Evolutionary conservation across 2,329 filamentous ascomycete genomes (phyloP), one percentile per base, ranked within the genome.

Genomic region (Kalaharituber pfeilii): DNA sequence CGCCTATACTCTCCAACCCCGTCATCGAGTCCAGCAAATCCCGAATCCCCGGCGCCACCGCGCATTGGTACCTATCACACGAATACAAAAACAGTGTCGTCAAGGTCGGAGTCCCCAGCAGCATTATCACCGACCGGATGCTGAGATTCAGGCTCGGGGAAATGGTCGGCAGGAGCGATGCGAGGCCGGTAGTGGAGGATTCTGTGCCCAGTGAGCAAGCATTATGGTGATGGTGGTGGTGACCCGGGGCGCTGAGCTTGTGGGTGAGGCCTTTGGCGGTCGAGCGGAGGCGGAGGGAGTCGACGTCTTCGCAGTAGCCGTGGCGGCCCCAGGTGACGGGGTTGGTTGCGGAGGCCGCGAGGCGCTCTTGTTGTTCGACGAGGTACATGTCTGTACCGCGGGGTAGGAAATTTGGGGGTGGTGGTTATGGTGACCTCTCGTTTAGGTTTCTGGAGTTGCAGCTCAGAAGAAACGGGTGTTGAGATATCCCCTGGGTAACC

Each of bases 91-190:
- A 47, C 13, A 47, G 22, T 25, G 42, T 47, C 3, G 42, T 25
- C 42, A 47, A 22, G 13, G 42, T 47, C 42, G 42, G 42, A 5
- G 42, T 22, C 5, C 42, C 42, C 42, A 47, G 42, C 42, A 47
- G 18, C 42, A 47, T 47, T 15, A 47, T 18, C 3, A 47, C n/a
- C 42, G 42, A 47, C 3, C 42, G 42, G 15, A 47, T 47, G 42
- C 42, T 47, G 42, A 47, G 42, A 47, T 47, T 47, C 18, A 47
- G 22, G 22, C 42, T 47, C 25, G 42, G 42, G 18, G 42, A 47
- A 25, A 47, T 47, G 18, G 42, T 47, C 42, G 42, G 42, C 15
- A 24, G 42, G 20, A 39, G 20, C 3, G 24, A 20, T 11, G 15
- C 13, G 8, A 22, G 18, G 18, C 39, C 39, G 7, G 39, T 45